Conservation (phyloP, 2,329 filamentous ascomycete genomes). For the Dothideomycetidae sp. region DNA sequence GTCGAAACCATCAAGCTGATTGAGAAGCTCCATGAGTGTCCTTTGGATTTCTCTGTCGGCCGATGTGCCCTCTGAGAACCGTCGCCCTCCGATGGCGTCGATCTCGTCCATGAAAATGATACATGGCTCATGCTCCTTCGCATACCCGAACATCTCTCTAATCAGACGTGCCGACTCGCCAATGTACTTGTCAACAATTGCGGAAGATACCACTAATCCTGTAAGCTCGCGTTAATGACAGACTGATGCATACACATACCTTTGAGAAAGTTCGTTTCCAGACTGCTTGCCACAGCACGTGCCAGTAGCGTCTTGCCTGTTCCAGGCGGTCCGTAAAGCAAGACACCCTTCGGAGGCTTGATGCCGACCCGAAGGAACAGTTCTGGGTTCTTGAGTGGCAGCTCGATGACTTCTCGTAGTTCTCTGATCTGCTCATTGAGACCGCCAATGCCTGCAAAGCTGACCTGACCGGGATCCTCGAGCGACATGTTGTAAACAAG, state of each 20-base stretch:
- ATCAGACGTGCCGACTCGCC: constrained; percentile 95
- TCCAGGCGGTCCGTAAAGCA: constrained; percentile 90
- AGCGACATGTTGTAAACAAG: constrained; percentile 99
- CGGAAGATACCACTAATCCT: constrained; percentile 75
- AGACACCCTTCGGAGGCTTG: constrained; percentile 94
- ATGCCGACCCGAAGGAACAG: constrained; percentile 93
- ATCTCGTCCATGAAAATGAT: constrained; percentile 99
- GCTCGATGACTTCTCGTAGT: constrained; percentile 90
- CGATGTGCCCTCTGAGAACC: constrained; percentile 94
- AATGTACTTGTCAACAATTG: constrained; percentile 99
- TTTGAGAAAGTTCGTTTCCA: constrained; percentile 98
- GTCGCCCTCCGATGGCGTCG: constrained; percentile 89
- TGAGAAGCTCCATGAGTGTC: constrained; percentile 95
- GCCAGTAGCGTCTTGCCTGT: constrained; percentile 94
- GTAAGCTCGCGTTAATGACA: constrained; percentile 10
- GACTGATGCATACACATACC: constrained; percentile 39
- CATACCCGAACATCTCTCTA: constrained; percentile 98
- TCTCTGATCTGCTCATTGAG: constrained; percentile 98
- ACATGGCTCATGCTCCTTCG: constrained; percentile 97
- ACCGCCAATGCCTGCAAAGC: constrained; percentile 93
- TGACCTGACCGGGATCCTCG: constrained; percentile 93
- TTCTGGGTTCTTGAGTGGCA: constrained; percentile 97
- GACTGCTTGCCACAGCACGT: constrained; percentile 83
- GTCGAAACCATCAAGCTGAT: constrained; percentile 97
- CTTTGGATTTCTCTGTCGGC: constrained; percentile 97